Percentiles rank a stretch among this genome's conserved stretches.
Conservation (phyloP, 2,329 filamentous ascomycete species). For the Stachybotrys chlorohalonatus region DNA sequence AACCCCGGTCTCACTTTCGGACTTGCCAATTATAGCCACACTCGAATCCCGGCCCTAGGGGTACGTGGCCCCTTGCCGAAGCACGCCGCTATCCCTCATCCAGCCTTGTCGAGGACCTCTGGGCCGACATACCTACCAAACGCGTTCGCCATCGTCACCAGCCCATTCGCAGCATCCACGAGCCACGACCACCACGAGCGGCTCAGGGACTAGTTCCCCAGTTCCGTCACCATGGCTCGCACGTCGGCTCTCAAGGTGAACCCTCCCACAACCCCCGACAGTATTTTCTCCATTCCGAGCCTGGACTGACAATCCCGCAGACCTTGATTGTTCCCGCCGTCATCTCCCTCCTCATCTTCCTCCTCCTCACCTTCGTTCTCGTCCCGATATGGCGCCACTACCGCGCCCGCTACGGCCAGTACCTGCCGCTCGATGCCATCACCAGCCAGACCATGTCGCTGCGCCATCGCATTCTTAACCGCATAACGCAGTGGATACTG, state of each 20-base stretch:
- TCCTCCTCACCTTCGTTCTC: constrained; percentile 55
- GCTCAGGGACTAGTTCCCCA: not conserved
- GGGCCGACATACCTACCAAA: not conserved
- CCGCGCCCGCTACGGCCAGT: constrained; percentile 62
- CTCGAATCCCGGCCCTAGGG: not conserved
- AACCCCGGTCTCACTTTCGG: too few relatives aligned
- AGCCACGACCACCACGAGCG: too few relatives aligned
- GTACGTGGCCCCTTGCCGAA: not conserved
- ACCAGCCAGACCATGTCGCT: constrained; percentile 47
- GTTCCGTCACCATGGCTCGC: not conserved
- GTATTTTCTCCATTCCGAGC: not conserved
- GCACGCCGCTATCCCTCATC: not conserved
- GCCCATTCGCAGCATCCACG: too few relatives aligned
- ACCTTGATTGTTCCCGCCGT: constrained; percentile 61
- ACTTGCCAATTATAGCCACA: too few relatives aligned
- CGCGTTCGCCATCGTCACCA: not conserved
- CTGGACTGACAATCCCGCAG: constrained; percentile 27
- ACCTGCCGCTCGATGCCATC: constrained; percentile 59
- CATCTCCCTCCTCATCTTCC: constrained; percentile 61
- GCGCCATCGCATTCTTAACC: constrained; percentile 36
- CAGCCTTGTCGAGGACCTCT: not conserved
- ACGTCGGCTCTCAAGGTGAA: not conserved
- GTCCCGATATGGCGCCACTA: constrained; percentile 63
- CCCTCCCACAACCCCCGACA: not conserved
- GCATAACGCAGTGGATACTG: constrained; percentile 14